A percentile compares a stretch with the other conserved stretches of the same genome.
Evolutionary conservation across 208 protist species (phyloP).

Genomic region (Herpetomonas tarakana): DNA sequence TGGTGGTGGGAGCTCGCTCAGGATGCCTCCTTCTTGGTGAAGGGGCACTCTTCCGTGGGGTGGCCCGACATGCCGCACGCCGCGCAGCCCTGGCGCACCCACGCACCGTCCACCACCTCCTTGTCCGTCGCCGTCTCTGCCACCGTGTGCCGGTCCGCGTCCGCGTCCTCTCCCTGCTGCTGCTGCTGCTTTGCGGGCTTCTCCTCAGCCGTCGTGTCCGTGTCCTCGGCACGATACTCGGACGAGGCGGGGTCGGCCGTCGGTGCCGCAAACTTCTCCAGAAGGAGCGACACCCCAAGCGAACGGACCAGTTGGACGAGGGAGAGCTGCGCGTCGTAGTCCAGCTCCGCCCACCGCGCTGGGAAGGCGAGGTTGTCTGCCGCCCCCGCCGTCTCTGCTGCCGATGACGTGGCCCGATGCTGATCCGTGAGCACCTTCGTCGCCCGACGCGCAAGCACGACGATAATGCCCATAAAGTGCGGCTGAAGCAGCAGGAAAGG

Average conservation of each 20-base stretch:
- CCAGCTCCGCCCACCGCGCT: conserved; percentile 75
- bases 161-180: background rate
- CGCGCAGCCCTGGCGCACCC: conserved; percentile 33
- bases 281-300: conserved; percentile 48
- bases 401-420: conserved; percentile 3
- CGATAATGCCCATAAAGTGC: conserved; percentile 66
- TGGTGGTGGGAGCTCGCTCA: too few species aligned
- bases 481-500: conserved; percentile 48
- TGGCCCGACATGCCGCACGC: conserved; percentile 63
- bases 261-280: conserved; percentile 7
- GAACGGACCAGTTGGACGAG: conserved; percentile 56
- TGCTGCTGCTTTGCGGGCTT: conserved; percentile 1
- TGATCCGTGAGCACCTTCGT: conserved; percentile 9
- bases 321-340: conserved; percentile 54
- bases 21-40: too few species aligned
- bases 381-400: conserved; percentile 1
- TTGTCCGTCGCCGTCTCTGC: conserved; percentile 7
- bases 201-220: background rate
- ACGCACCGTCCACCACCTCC: conserved; percentile 7
- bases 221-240: conserved; percentile 7
- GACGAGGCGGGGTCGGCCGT: conserved; percentile 1
- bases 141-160: conserved; percentile 8
- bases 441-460: conserved; percentile 62
- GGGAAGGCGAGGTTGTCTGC: conserved; percentile 25
- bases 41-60: conserved; percentile 33